Evolutionary conservation across 108 stramenopile species (phyloP), one percentile per base, ranked within the genome.

Genomic region (Pseudonitzschia multistriata): DNA sequence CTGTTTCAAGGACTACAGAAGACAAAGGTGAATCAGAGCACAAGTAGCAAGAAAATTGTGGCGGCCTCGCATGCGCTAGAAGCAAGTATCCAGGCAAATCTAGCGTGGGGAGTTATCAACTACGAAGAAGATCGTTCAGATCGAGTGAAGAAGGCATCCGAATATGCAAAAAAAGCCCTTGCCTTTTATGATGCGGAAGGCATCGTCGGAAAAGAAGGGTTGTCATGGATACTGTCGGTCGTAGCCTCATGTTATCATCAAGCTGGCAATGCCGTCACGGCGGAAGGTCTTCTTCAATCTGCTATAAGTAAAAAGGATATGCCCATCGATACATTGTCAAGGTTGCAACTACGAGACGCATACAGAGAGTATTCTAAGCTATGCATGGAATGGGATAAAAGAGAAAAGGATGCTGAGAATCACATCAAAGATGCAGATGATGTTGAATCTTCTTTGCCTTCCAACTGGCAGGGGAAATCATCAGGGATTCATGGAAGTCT

Each of bases 231-330:
- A 0, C 72, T 93, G 28, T 62, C 78, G 40, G 65, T 90, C 19
- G 83, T 87, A 15, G 93, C 90, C 22, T 31, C 70, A 3, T 94
- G 93, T 49, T 90, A 88, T 77, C 84, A 81, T 25, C 47, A 68
- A 53, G 85, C 88, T 7, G 90, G 85, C 31, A 74, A 78, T 28
- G 87, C 93, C 29, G 88, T 94, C 28, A 94, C 90, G 5, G 80
- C 93, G 27, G 93, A 94, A 71, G 93, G 93, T 40, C 55, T 94
- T 35, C 88, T 91, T 42, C 87, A 88, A 79, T 83, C 87, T 21
- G 88, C 93, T 30, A 68, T 80, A 5, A 37, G 37, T 8, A 49
- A 81, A 53, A 47, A 79, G 74, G 27, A 29, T 1, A 22, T 68
- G 27, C 68, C 59, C 19, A 4, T 27, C 17, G 40, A 72, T 17